Evolutionary conservation across 164 flowering plant species (phyloP), one percentile per base, ranked within the genome.

Genomic region (Berberis vulgaris): DNA sequence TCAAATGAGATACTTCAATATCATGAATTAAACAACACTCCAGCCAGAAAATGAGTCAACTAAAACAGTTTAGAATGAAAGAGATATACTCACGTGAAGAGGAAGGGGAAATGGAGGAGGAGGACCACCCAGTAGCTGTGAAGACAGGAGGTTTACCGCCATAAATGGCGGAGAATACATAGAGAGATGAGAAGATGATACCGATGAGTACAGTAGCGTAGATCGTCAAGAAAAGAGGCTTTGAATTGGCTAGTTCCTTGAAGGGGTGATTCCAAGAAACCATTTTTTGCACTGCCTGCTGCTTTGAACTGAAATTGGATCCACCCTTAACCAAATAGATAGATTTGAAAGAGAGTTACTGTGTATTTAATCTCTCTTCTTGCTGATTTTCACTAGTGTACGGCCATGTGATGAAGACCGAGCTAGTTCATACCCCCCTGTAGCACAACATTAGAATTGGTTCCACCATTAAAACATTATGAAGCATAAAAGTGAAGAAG

Each of bases 151-250:
- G 39, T 11, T 59, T 59, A 49, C 73, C 68, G 12, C 81, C 78
- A 69, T 86, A 84, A 59, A 90, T 52, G 39, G 96, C 84, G 47
- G 96, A 85, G 67, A 91, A 79, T 39, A 88, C 89, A 60, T 84
- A 89, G 58, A 88, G 66, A 3, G 94, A 73, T 4, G 97, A 89
- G 61, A 88, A 69, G n/a, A 90, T 42, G 38, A 93, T 76, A 1
- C 96, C 98, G 10, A 81, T 58, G 10, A 90, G 59, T n/a, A 93
- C 83, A 0, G 92, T 78, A 38, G 76, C 81, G 75, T 93, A 88
- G 74, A 90, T 79, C 62, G 92, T 84, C n/a, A 84, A 2, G 71
- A 88, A 90, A 59, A 93, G 70, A 26, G 98, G 96, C 78, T 70
- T 87, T 41, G 88, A 75, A 43, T 74, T 85, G 40, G 82, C 77